These are phyloP conservation scores for Aleurites moluccanus DNA, from an alignment of 441 rosid species.

Conservation along the genomic window DNA sequence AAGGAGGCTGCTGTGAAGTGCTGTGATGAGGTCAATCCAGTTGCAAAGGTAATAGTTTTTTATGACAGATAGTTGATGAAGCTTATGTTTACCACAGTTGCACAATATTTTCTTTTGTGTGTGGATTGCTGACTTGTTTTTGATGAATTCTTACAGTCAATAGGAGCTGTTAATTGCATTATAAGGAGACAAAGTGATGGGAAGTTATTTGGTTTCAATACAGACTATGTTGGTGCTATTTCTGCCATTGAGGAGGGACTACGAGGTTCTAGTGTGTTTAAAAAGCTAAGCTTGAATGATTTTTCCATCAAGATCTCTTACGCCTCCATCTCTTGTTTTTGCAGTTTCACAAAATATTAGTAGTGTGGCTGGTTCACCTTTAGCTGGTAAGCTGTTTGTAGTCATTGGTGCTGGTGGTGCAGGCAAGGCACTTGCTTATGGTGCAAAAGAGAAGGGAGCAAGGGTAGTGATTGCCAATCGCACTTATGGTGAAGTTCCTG, in stretches of 20 bases:
- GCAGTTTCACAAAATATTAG: conserved; percentile 29
- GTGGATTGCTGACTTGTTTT: conserved; percentile 23
- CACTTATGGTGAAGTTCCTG: conserved; percentile 44
- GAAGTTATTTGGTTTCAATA: conserved; percentile 52
- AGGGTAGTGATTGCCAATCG: conserved; percentile 61
- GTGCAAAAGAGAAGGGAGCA: conserved; percentile 59
- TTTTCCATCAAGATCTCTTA: conserved; percentile 11
- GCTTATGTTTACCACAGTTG: not conserved
- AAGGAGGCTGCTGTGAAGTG: conserved; percentile 85
- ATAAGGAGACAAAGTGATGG: conserved; percentile 51
- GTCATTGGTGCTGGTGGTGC: conserved; percentile 74
- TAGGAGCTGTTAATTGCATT: conserved; percentile 61
- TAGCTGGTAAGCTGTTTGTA: conserved; percentile 55
- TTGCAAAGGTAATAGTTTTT: conserved; percentile 48
- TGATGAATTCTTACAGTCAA: conserved; percentile 52
- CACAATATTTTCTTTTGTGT: conserved; percentile 11
- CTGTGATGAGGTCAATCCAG: conserved; percentile 84
- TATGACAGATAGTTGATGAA: conserved; percentile 10
- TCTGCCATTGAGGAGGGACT: conserved; percentile 68
- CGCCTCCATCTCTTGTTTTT: not conserved
- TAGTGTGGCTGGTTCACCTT: conserved; percentile 38
- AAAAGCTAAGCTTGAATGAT: not conserved
- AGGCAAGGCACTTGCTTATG: conserved; percentile 64
- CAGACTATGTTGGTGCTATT: conserved; percentile 69
- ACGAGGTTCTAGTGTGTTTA: conserved; percentile 34